Base-by-base conservation (phyloP, 176 grass and related monocot species). In the Carex myosuroides region DNA sequence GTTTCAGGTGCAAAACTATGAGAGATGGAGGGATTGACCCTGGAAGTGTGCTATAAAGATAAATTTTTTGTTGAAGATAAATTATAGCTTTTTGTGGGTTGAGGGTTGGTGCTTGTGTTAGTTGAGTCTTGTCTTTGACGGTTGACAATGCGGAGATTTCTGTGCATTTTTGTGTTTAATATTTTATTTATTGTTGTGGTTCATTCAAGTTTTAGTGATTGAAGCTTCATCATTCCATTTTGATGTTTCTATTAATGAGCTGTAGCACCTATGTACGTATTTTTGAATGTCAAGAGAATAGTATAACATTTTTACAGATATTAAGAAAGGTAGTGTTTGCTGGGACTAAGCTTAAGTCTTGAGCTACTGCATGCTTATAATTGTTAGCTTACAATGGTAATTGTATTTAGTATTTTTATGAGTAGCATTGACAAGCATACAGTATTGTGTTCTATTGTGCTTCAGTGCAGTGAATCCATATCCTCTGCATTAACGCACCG, bases 1-100 rank as follows among this genome's bases (percentile, higher is more conserved):
- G 12, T 89, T 87, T 79, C 85, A 97, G 94, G 91, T 97, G 94
- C 83, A 97, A 93, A 90, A 88, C 87, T 81, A 75, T 86, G 84
- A 97, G 91, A 84, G 94, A 97, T 69, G 79, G 87, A 48, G 80
- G 81, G 33, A 76, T 91, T 85, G 84, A 91, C 44, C 85, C 89
- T 78, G 94, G 83, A 30, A 81, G 78, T 14, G 57, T 83, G 37
- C 57, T 60, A 64, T 87, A 82, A 83, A 63, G 63, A 39, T 76
- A 2, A 2, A 44, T 39, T 72, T 61, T 64, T 81, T 26, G 3
- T 81, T 81, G 5, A 21, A 56, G 52, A 35, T 17, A 33, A 78
- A 55, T 78, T 17, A 78, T 55, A 78, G 52, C 26, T 78, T 78
- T 57, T 33, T 78, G 46, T 56, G 57, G 79, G 37, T 60, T 81